These are phyloP conservation scores for Verbena officinalis DNA, from an alignment of 257 asterid species.

Conservation along the genomic window DNA sequence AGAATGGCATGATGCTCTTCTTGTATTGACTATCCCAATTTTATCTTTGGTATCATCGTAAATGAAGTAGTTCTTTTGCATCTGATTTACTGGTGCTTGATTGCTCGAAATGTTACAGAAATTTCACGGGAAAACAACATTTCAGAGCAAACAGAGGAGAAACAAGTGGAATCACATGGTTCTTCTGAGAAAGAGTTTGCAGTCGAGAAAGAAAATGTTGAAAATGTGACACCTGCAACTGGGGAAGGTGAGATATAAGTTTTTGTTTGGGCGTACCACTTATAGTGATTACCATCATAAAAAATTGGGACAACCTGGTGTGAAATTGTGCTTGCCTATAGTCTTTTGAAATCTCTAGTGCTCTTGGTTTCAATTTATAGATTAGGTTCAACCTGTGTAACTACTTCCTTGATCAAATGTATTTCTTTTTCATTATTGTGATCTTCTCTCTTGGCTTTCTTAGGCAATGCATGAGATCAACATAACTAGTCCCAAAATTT, in stretches of 20 bases:
- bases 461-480: background rate
- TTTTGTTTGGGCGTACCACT: slow-evolving; percentile 11
- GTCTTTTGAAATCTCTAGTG: slow-evolving; percentile 16
- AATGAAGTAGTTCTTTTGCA: slow-evolving; percentile 10
- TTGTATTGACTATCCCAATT: background rate
- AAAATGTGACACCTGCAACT: slow-evolving; percentile 31
- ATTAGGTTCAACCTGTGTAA: background rate
- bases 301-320: slow-evolving; percentile 2
- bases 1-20: background rate
- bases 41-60: slow-evolving; percentile 9
- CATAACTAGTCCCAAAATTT: background rate
- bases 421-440: slow-evolving; percentile 6
- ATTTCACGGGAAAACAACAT: slow-evolving; percentile 36
- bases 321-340: slow-evolving; percentile 7
- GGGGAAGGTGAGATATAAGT: slow-evolving; percentile 46
- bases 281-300: slow-evolving; percentile 3
- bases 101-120: slow-evolving; percentile 30
- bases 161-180: slow-evolving; percentile 32
- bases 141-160: slow-evolving; percentile 38
- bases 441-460: slow-evolving; percentile 5
- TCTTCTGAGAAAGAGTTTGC: slow-evolving; percentile 34
- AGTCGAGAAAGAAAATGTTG: slow-evolving; percentile 29
- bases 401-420: slow-evolving; percentile 8
- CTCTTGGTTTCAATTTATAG: background rate
- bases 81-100: slow-evolving; percentile 35